Evolutionary conservation across 23 red algal species (phyloP).

Genomic region (Gracilaria vermiculophylla): DNA sequence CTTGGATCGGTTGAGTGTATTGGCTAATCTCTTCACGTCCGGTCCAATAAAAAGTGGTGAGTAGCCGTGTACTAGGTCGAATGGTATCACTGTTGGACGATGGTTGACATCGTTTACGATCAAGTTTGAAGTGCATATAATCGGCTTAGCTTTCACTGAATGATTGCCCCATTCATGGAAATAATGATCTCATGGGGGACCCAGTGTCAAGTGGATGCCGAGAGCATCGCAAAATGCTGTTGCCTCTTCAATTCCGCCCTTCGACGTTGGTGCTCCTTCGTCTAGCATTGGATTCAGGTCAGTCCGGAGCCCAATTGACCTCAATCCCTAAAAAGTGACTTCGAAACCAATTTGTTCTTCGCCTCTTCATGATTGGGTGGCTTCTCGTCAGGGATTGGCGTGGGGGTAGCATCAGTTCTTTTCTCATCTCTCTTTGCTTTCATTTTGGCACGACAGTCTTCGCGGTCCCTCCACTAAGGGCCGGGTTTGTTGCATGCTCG

Average conservation of each 20-base stretch:
- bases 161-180: conserved; percentile 8
- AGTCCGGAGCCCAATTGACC: background rate
- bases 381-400: too few species aligned
- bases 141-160: background rate
- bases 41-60: conserved; percentile 24
- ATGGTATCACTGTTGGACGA: background rate
- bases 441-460: too few species aligned
- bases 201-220: conserved; percentile 4
- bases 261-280: conserved; percentile 22
- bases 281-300: conserved; percentile 30
- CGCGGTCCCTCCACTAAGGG: background rate
- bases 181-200: background rate
- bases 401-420: too few species aligned
- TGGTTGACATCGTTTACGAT: background rate
- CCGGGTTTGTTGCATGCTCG: background rate
- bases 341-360: too few species aligned
- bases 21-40: conserved; percentile 8
- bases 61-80: background rate
- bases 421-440: too few species aligned
- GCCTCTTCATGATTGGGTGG: background rate
- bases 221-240: conserved; percentile 23
- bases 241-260: conserved; percentile 31
- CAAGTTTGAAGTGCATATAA: conserved; percentile 11
- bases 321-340: too few species aligned
- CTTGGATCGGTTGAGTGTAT: background rate